Evolutionary conservation across 495 filamentous ascomycete genomes (phyloP).

Genomic region (Pseudevernia furfuracea): DNA sequence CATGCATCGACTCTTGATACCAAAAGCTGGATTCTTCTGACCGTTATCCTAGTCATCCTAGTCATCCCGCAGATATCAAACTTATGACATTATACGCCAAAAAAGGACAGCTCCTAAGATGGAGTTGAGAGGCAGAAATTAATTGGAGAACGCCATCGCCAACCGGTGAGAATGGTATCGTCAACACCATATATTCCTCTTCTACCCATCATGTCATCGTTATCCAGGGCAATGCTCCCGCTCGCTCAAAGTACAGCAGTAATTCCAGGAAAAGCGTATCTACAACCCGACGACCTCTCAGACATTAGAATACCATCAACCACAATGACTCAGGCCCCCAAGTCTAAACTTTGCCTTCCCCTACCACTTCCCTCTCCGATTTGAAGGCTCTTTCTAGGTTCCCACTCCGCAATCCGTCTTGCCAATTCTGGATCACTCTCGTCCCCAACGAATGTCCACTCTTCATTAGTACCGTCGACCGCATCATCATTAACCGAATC

Average conservation of each 20-base stretch:
- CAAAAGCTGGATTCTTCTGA: neutral
- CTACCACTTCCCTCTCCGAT: slow-evolving; percentile 5
- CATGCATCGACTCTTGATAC: neutral
- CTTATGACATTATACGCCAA: neutral
- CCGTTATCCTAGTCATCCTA: neutral
- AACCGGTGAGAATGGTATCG: neutral
- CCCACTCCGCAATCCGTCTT: slow-evolving; percentile 34
- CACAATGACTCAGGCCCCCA: slow-evolving; percentile 11
- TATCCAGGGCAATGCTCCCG: neutral
- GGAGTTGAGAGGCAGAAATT: neutral
- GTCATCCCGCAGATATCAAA: neutral
- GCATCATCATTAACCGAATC: slow-evolving; percentile 35
- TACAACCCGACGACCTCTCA: neutral
- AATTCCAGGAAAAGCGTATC: neutral
- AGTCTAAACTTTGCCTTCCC: slow-evolving; percentile 19
- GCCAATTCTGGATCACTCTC: slow-evolving; percentile 53
- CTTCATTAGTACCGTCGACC: slow-evolving; percentile 46
- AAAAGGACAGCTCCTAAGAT: neutral
- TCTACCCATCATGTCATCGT: neutral
- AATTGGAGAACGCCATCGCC: neutral
- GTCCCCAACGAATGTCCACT: slow-evolving; percentile 71
- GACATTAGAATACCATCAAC: neutral
- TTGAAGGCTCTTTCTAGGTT: slow-evolving; percentile 21
- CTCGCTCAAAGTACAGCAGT: neutral
- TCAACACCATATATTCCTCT: neutral